Conservation (phyloP, 108 stramenopile genomes). For the Nitzschia inconspicua region DNA sequence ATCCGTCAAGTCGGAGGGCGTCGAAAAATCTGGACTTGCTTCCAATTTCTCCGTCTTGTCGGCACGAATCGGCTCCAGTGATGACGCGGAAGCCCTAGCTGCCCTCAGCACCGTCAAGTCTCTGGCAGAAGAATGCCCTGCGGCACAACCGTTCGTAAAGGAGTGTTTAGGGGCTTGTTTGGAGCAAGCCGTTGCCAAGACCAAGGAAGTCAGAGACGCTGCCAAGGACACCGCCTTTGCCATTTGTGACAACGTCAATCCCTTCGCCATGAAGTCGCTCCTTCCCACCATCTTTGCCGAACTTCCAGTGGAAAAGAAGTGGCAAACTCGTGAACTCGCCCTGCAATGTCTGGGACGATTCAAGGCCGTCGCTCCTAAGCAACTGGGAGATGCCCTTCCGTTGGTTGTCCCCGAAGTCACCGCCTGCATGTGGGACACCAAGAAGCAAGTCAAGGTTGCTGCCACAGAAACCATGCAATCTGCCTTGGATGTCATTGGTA, state of each 20-base stretch:
- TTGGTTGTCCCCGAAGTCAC: slow-evolving; percentile 94
- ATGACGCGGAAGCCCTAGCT: slow-evolving; percentile 78
- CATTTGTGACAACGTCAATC: slow-evolving; percentile 78
- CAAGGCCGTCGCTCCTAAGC: slow-evolving; percentile 68
- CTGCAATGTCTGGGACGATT: slow-evolving; percentile 77
- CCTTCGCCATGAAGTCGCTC: slow-evolving; percentile 86
- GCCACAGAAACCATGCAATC: slow-evolving; percentile 89
- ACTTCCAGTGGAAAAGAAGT: slow-evolving; percentile 87
- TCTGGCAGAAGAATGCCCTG: slow-evolving; percentile 65
- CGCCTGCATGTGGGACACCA: slow-evolving; percentile 97
- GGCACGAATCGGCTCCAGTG: slow-evolving; percentile 74
- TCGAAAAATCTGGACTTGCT: slow-evolving; percentile 78
- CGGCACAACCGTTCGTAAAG: slow-evolving; percentile 74
- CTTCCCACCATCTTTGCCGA: slow-evolving; percentile 76
- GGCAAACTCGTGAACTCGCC: slow-evolving; percentile 80
- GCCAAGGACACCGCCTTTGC: slow-evolving; percentile 70
- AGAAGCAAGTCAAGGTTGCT: slow-evolving; percentile 95
- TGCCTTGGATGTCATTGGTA: slow-evolving; percentile 93
- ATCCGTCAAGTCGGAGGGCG: slow-evolving; percentile 74
- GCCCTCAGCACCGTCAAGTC: slow-evolving; percentile 70
- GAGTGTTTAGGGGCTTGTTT: slow-evolving; percentile 71
- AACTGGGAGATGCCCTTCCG: slow-evolving; percentile 84
- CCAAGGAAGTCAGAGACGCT: slow-evolving; percentile 50
- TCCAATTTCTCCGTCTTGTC: slow-evolving; percentile 54
- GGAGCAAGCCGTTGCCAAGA: slow-evolving; percentile 69